A percentile compares a stretch with the other conserved stretches of the same genome.
phyloP scores from a whole-genome alignment of 2,329 filamentous ascomycete species.

The Fusarium sp. region DNA sequence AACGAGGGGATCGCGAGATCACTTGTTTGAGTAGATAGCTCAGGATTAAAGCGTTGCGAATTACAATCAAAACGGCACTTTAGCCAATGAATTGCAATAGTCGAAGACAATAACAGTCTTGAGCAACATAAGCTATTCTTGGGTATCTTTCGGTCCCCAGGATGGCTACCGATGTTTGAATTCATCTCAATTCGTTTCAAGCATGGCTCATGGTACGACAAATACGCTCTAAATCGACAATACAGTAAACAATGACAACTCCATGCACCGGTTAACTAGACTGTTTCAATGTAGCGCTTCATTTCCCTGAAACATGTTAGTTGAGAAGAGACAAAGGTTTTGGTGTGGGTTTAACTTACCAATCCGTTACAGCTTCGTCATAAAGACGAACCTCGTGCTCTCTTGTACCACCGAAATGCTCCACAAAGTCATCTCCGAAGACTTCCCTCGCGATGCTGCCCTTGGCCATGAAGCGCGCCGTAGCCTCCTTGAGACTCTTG shows the following conservation, averaged over 20 bases:
- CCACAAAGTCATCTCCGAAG: constrained; percentile 94
- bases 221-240: constrained; percentile 28
- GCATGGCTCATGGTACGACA: constrained; percentile 16
- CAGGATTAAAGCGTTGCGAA: not conserved
- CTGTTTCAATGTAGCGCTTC: constrained; percentile 82
- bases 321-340: not conserved
- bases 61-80: not conserved
- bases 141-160: constrained; percentile 37
- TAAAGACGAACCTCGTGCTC: constrained; percentile 91
- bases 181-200: not conserved
- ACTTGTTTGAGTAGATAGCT: not conserved
- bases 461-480: constrained; percentile 77
- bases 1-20: not conserved
- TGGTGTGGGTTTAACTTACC: constrained; percentile 67
- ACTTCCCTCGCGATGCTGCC: constrained; percentile 93
- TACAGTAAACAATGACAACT: constrained; percentile 25
- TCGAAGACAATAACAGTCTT: not conserved
- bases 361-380: constrained; percentile 97
- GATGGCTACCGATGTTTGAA: constrained; percentile 15
- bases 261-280: constrained; percentile 48
- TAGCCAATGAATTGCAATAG: not conserved
- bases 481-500: constrained; percentile 88
- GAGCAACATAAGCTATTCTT: constrained; percentile 5
- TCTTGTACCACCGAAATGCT: constrained; percentile 92
- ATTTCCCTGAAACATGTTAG: constrained; percentile 70